These are phyloP conservation scores for Fusarium pseudograminearum DNA, from an alignment of 2,329 filamentous ascomycete genomes.

Conservation along the genomic window DNA sequence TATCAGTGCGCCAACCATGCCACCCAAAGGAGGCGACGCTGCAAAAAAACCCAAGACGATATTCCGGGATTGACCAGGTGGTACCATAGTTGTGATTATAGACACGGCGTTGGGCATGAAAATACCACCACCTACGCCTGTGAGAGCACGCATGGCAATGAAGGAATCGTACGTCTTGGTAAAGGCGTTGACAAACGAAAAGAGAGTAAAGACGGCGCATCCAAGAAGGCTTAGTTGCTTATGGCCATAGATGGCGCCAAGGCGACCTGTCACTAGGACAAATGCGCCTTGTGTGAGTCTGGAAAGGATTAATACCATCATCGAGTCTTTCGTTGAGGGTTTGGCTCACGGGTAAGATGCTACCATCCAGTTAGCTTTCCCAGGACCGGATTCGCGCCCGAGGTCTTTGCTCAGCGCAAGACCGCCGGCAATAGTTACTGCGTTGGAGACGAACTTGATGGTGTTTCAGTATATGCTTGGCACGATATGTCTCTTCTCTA, in stretches of 20 bases:
- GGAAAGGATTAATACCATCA: rapidly evolving
- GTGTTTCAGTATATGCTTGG: background rate
- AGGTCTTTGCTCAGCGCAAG: constrained; percentile 15
- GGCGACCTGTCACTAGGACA: constrained; percentile 63
- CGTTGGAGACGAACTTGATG: constrained; percentile 10
- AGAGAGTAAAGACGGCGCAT: constrained; percentile 56
- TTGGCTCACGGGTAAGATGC: constrained; percentile 22
- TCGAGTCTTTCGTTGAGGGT: rapidly evolving
- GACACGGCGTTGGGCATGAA: constrained; percentile 66
- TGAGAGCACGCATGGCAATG: constrained; percentile 58
- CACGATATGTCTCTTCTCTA: rapidly evolving
- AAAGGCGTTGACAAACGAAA: constrained; percentile 59
- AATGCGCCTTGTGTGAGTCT: constrained; percentile 65
- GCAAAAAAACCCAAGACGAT: constrained; percentile 36
- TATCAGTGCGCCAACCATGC: background rate
- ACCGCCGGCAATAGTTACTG: constrained; percentile 9
- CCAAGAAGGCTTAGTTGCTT: constrained; percentile 59
- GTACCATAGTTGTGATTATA: constrained; percentile 60
- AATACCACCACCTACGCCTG: constrained; percentile 61
- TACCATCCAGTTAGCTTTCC: constrained; percentile 25
- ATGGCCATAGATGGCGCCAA: constrained; percentile 66
- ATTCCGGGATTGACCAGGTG: constrained; percentile 55
- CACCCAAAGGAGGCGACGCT: constrained; percentile 55
- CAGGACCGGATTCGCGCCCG: constrained; percentile 14
- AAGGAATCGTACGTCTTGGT: constrained; percentile 58